Evolutionary conservation across 345 rosid species (phyloP).

Genomic region (Clarkia xantiana): DNA sequence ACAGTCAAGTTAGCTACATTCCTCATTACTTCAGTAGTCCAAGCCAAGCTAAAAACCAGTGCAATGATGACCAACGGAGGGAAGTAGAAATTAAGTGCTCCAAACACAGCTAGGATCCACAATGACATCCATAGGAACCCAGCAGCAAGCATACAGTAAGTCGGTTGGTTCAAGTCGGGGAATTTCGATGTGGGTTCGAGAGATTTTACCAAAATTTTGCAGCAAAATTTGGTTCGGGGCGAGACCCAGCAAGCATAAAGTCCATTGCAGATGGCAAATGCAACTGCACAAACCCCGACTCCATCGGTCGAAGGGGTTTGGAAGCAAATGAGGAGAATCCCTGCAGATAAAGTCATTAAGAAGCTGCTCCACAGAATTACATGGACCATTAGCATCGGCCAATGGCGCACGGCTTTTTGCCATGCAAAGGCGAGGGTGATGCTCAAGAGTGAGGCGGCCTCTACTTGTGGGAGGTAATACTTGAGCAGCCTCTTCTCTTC

Average conservation of each 20-base stretch:
- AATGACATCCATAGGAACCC: constrained; percentile 98
- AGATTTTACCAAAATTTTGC: constrained; percentile 41
- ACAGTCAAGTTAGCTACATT: constrained; percentile 77
- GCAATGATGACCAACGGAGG: constrained; percentile 44
- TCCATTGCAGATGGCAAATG: constrained; percentile 72
- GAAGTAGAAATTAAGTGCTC: constrained; percentile 58
- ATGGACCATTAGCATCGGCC: constrained; percentile 84
- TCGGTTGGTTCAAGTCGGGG: constrained; percentile 58
- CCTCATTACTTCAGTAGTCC: constrained; percentile 95
- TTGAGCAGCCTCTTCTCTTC: constrained; percentile 44
- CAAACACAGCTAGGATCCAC: constrained; percentile 82
- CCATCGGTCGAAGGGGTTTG: constrained; percentile 76
- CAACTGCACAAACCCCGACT: constrained; percentile 62
- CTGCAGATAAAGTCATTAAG: constrained; percentile 58
- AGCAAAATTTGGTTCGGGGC: constrained; percentile 46
- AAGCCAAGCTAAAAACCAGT: constrained; percentile 44
- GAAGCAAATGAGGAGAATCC: constrained; percentile 85
- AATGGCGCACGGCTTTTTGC: constrained; percentile 62
- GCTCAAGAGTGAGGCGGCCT: constrained; percentile 68
- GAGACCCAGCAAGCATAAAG: constrained; percentile 88
- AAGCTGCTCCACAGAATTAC: constrained; percentile 77
- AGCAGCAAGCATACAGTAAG: constrained; percentile 62
- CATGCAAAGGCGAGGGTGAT: constrained; percentile 70
- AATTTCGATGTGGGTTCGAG: constrained; percentile 68
- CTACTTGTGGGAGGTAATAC: constrained; percentile 73